Evolutionary conservation across 495 filamentous ascomycete species (phyloP).

Genomic region (Extremus antarcticus): DNA sequence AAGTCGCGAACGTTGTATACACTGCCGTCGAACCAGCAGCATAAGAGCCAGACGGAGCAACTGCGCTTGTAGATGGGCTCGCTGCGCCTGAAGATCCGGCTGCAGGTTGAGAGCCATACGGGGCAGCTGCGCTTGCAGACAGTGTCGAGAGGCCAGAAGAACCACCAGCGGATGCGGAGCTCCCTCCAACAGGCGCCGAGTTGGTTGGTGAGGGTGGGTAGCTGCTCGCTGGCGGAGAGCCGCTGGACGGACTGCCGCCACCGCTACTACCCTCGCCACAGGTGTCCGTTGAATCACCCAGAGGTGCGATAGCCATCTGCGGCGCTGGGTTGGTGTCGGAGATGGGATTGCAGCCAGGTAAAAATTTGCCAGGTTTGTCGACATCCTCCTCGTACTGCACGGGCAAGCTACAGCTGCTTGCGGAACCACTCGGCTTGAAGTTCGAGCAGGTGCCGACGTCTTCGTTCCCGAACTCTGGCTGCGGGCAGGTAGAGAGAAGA

Average conservation of each 20-base stretch:
- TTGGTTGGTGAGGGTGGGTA: background rate
- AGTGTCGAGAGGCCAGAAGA: background rate
- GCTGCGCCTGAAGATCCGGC: background rate
- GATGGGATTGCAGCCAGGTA: slow-evolving; percentile 9
- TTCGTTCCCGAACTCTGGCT: background rate
- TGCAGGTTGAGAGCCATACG: too few relatives aligned
- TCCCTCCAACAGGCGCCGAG: background rate
- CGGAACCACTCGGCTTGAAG: background rate
- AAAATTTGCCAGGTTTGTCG: background rate
- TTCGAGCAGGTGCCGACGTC: slow-evolving; percentile 1
- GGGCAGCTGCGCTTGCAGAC: too few relatives aligned
- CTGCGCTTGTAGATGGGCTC: background rate
- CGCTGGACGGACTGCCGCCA: background rate
- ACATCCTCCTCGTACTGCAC: slow-evolving; percentile 2
- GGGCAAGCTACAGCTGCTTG: background rate
- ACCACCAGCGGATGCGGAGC: background rate
- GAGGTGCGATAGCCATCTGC: background rate
- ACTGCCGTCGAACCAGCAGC: too few relatives aligned
- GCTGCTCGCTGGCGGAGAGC: background rate
- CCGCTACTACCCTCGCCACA: background rate
- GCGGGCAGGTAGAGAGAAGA: background rate
- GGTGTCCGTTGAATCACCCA: background rate
- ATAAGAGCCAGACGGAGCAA: too few relatives aligned
- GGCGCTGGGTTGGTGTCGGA: slow-evolving; percentile 3
- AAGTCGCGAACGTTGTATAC: background rate